Evolutionary conservation across 768 basidiomycete genomes (phyloP).

Genomic region (Cubamyces sp.): DNA sequence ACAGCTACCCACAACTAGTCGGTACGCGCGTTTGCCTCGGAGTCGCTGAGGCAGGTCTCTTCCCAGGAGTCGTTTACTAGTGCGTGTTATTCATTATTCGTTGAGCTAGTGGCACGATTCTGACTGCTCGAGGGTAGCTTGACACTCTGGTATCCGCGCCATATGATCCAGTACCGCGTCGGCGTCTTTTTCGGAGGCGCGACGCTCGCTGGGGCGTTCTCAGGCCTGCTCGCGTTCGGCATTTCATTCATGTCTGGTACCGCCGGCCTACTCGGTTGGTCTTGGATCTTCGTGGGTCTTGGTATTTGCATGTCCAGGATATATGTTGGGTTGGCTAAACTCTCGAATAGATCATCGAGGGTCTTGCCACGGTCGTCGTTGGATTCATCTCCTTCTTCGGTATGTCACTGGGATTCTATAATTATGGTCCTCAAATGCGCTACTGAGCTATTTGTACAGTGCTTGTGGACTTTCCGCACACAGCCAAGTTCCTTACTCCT

Average conservation of each 20-base stretch:
- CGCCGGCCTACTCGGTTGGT: slow-evolving; percentile 34
- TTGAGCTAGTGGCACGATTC: background rate
- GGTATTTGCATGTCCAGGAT: too few species aligned
- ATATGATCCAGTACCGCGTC: slow-evolving; percentile 32
- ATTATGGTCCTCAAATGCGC: too few species aligned
- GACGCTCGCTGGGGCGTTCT: slow-evolving; percentile 30
- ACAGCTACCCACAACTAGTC: slow-evolving; percentile 65
- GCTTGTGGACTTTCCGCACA: slow-evolving; percentile 63
- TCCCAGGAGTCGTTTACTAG: slow-evolving; percentile 78
- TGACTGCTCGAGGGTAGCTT: slow-evolving; percentile 14
- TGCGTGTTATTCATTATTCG: slow-evolving; percentile 36
- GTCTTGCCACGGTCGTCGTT: slow-evolving; percentile 58
- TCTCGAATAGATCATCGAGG: slow-evolving; percentile 58
- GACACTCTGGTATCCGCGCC: slow-evolving; percentile 33
- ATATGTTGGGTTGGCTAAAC: background rate
- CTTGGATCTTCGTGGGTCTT: slow-evolving; percentile 37
- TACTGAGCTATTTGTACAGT: slow-evolving; percentile 38
- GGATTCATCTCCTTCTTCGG: slow-evolving; percentile 44
- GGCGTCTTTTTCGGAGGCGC: slow-evolving; percentile 34
- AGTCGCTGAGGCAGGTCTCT: slow-evolving; percentile 68
- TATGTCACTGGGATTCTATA: background rate
- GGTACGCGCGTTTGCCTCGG: slow-evolving; percentile 62
- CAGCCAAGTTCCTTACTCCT: slow-evolving; percentile 62
- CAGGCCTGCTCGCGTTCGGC: slow-evolving; percentile 38
- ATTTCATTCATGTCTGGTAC: slow-evolving; percentile 40